phyloP scores from a whole-genome alignment of 306 rosid species.

The Sophora flavescens region DNA sequence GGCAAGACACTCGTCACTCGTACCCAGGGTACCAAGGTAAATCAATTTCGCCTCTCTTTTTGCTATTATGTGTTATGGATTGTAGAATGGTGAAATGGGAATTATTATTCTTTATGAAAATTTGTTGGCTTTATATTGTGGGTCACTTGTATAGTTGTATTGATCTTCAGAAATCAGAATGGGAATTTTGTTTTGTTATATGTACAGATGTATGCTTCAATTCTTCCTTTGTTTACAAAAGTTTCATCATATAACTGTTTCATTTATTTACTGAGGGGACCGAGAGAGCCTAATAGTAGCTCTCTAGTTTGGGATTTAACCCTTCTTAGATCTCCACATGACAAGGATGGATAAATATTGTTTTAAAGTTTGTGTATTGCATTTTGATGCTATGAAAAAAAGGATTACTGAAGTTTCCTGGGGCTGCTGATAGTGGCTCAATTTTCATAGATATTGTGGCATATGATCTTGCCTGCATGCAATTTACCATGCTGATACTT shows the following conservation, averaged over 20 bases:
- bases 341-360: neutral
- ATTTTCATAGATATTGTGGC: neutral
- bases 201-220: neutral
- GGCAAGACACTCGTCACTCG: slow-evolving; percentile 92
- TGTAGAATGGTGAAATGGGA: neutral
- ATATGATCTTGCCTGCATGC: neutral
- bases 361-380: neutral
- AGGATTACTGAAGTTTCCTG: neutral
- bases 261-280: neutral
- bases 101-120: neutral
- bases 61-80: no score
- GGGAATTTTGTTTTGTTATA: neutral
- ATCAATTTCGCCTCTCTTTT: no score
- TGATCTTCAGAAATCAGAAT: neutral
- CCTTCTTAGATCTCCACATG: neutral
- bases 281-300: neutral
- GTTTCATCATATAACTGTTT: neutral
- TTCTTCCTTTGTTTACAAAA: neutral
- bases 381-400: neutral
- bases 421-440: neutral
- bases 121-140: neutral
- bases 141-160: neutral
- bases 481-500: neutral
- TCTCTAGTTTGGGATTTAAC: no score
- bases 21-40: slow-evolving; percentile 96